These are phyloP conservation scores for Arabidopsis thaliana DNA, from an alignment of 345 rosid species.

Conservation along the genomic window TAIR10.1 NC_003070.9:16269001-16269500, in stretches of 20 bases:
- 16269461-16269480: too few species aligned
- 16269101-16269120: constrained; percentile 53
- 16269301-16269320: neutral
- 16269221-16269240: constrained; percentile 5
- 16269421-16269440: too few species aligned
- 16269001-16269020: constrained; percentile 71
- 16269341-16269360: too few species aligned
- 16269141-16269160: constrained; percentile 91
- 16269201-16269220: neutral
- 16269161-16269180: constrained; percentile 72
- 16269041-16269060: constrained; percentile 72
- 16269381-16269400: too few species aligned
- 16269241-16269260: neutral
- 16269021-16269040: constrained; percentile 61
- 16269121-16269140: constrained; percentile 87
- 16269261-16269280: neutral
- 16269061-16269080: constrained; percentile 80
- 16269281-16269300: neutral
- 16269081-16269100: constrained; percentile 47
- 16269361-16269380: too few species aligned
- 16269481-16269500: too few species aligned
- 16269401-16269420: too few species aligned
- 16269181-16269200: neutral
- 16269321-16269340: too few species aligned
- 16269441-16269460: too few species aligned